A percentile compares a stretch with the other conserved stretches of the same genome.
These are phyloP conservation scores for Paraphoma sp. DNA, from an alignment of 2,329 filamentous ascomycete species.

Conservation along the genomic window DNA sequence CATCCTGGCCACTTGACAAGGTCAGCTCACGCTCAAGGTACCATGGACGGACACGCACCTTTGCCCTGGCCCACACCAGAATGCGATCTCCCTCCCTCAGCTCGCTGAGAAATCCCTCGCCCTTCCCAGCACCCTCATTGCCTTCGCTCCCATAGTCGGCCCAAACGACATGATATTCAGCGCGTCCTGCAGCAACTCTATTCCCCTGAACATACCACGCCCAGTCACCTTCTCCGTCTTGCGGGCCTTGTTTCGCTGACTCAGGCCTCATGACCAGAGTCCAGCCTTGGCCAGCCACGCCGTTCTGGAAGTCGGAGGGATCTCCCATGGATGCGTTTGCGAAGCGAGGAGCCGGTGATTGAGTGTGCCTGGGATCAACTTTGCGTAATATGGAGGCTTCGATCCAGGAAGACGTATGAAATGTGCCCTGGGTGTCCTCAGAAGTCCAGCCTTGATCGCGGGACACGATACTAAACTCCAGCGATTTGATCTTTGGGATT, in stretches of 20 bases:
- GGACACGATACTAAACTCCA: slow-evolving; percentile 32
- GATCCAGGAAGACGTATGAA: slow-evolving; percentile 40
- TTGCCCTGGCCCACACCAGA: slow-evolving; percentile 41
- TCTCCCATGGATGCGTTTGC: slow-evolving; percentile 1
- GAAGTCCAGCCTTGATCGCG: slow-evolving; percentile 44
- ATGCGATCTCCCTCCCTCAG: slow-evolving; percentile 36
- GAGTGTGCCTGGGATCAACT: slow-evolving; percentile 1
- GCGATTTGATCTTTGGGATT: slow-evolving; percentile 25
- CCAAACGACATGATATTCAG: slow-evolving; percentile 30
- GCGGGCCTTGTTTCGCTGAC: slow-evolving; percentile 23
- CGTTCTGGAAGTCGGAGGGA: slow-evolving; percentile 11
- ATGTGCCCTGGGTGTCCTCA: slow-evolving; percentile 31
- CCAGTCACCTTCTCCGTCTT: slow-evolving; percentile 27
- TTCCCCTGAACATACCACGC: slow-evolving; percentile 45
- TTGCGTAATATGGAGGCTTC: slow-evolving; percentile 39
- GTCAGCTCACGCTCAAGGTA: slow-evolving; percentile 7
- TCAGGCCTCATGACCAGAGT: slow-evolving; percentile 25
- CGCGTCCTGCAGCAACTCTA: slow-evolving; percentile 22
- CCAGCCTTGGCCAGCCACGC: slow-evolving; percentile 15
- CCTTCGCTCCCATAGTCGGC: slow-evolving; percentile 11
- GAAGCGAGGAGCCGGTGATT: slow-evolving; percentile 8
- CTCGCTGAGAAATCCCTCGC: slow-evolving; percentile 32
- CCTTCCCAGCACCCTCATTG: slow-evolving; percentile 33
- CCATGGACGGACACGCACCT: slow-evolving; percentile 23
- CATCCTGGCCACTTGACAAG: slow-evolving; percentile 37